phyloP scores from a whole-genome alignment of 208 protist genomes.

The Acanthamoeba sp. region DNA sequence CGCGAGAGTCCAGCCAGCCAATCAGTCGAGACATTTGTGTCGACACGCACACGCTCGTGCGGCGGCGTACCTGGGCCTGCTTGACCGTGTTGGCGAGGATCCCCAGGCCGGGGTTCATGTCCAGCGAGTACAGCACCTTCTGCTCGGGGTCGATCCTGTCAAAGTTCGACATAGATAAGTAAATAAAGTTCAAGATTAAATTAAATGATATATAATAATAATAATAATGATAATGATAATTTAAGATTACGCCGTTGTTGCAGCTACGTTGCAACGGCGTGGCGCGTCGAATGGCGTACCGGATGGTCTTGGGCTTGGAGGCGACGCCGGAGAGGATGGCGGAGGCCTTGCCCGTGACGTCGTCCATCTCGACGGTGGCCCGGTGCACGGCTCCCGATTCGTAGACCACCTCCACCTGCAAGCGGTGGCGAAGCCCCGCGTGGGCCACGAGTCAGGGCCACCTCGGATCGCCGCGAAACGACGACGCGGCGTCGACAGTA shows the following conservation, averaged over 20 bases:
- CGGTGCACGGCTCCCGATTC: slow-evolving; percentile 15
- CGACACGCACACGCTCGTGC: too few relatives aligned
- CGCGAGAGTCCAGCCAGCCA: too few relatives aligned
- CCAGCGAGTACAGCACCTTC: slow-evolving; percentile 16
- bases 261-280: too few relatives aligned
- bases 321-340: background rate
- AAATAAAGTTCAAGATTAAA: background rate
- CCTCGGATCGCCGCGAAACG: too few relatives aligned
- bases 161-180: background rate
- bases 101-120: slow-evolving; percentile 2
- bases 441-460: background rate
- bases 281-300: too few relatives aligned
- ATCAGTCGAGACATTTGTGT: too few relatives aligned
- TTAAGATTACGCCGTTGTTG: too few relatives aligned
- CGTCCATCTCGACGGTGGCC: slow-evolving; percentile 25
- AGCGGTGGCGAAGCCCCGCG: background rate
- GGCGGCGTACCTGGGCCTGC: slow-evolving; percentile 26
- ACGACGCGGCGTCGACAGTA: background rate
- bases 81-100: slow-evolving; percentile 32
- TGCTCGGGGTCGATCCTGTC: slow-evolving; percentile 18
- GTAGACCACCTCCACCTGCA: background rate
- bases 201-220: too few relatives aligned
- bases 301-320: background rate
- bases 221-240: too few relatives aligned
- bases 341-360: slow-evolving; percentile 22